phyloP scores from a whole-genome alignment of 2,329 filamentous ascomycete species.

The Decorospora gaudefroyi region DNA sequence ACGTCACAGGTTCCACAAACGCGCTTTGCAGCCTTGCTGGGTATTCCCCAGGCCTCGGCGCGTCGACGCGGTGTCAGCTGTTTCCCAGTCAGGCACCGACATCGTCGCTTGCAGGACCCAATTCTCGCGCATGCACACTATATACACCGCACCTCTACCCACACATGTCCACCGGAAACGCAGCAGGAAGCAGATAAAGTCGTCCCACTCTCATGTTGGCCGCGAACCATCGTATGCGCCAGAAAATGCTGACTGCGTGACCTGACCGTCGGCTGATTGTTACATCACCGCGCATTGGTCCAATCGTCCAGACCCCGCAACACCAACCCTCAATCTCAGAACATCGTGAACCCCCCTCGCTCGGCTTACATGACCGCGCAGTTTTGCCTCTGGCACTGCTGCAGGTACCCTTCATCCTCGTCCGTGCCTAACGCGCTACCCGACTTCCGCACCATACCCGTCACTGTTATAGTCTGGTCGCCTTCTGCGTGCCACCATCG shows the following conservation, averaged over 20 bases:
- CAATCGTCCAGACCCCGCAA: conserved; percentile 12
- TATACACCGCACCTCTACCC: conserved; percentile 2
- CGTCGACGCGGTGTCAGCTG: conserved; percentile 36
- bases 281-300: conserved; percentile 26
- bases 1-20: conserved; percentile 15
- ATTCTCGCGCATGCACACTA: neutral
- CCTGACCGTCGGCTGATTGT: conserved; percentile 38
- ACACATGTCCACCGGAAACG: neutral
- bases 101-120: conserved; percentile 3
- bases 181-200: neutral
- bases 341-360: neutral
- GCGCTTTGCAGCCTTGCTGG: conserved; percentile 24
- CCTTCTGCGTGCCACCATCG: conserved; percentile 93
- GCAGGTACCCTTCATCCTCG: conserved; percentile 79
- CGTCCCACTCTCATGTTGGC: neutral
- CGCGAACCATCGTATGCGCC: conserved; percentile 10
- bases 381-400: conserved; percentile 57
- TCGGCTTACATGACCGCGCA: conserved; percentile 52
- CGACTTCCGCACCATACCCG: conserved; percentile 68
- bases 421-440: conserved; percentile 57
- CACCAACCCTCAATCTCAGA: conserved; percentile 17
- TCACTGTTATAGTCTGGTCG: conserved; percentile 76
- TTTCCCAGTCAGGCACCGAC: conserved; percentile 7
- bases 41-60: conserved; percentile 12
- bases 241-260: conserved; percentile 37